These are phyloP conservation scores for Capsicum pubescens DNA, from an alignment of 257 asterid genomes.

Conservation along the genomic window DNA sequence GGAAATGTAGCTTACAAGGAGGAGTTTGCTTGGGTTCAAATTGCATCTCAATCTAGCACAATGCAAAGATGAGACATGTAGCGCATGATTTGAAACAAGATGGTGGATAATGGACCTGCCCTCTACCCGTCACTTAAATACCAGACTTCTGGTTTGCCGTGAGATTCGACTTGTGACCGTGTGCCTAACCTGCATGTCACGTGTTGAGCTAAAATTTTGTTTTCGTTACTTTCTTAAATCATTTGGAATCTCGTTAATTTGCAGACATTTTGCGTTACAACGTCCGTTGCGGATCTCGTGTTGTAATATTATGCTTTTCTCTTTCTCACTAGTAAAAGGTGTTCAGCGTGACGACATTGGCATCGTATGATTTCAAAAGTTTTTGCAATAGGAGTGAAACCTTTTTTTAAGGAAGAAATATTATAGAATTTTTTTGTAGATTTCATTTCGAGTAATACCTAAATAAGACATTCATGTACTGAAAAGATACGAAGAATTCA, in stretches of 20 bases:
- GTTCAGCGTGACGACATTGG: background rate
- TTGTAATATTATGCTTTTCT: background rate
- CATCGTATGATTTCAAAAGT: background rate
- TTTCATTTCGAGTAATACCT: too few relatives aligned
- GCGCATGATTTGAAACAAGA: background rate
- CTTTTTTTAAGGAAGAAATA: background rate
- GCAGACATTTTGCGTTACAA: background rate
- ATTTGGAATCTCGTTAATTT: background rate
- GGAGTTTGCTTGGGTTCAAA: slow-evolving; percentile 90
- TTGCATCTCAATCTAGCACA: slow-evolving; percentile 59
- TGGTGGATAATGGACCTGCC: background rate
- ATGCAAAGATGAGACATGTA: slow-evolving; percentile 24
- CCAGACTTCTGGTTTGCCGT: background rate
- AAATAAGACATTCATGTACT: too few relatives aligned
- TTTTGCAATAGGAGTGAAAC: background rate
- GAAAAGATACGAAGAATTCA: too few relatives aligned
- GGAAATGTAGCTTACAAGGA: slow-evolving; percentile 64
- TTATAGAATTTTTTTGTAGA: background rate
- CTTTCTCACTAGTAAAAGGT: background rate
- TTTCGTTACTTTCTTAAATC: background rate
- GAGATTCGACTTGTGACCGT: background rate
- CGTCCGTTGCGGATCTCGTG: background rate
- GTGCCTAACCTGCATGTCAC: background rate
- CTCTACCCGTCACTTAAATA: background rate
- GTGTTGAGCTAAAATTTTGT: background rate